A percentile compares a stretch with the other conserved stretches of the same genome.
Conservation (phyloP, 2,329 filamentous ascomycete species). For the Pestalotiopsis fici region DNA sequence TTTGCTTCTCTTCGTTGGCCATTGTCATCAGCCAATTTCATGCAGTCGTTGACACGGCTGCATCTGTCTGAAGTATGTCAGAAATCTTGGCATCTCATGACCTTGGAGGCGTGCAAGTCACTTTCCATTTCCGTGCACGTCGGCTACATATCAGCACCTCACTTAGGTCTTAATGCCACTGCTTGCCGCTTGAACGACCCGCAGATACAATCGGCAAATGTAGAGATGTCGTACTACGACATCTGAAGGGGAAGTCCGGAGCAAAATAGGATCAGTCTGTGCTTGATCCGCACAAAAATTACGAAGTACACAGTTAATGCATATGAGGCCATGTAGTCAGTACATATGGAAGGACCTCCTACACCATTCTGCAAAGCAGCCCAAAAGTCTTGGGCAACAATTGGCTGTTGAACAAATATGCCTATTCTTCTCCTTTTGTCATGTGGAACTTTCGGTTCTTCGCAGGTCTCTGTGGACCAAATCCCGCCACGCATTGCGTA, state of each 20-base stretch:
- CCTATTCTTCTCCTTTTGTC: background rate
- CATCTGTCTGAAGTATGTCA: too few relatives aligned
- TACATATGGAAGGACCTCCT: background rate
- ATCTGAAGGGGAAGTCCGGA: background rate
- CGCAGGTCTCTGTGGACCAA: background rate
- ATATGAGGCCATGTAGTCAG: background rate
- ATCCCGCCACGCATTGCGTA: background rate
- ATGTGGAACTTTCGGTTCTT: background rate
- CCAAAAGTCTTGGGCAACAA: background rate
- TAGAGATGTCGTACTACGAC: background rate
- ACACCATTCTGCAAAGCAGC: background rate
- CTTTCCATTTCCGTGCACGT: too few relatives aligned
- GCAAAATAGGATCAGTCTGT: background rate
- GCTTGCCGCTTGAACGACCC: background rate
- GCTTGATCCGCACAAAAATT: background rate
- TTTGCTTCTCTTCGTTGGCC: too few relatives aligned
- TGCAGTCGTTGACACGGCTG: too few relatives aligned
- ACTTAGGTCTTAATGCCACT: background rate
- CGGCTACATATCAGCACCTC: background rate
- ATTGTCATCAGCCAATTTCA: too few relatives aligned
- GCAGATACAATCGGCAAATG: background rate
- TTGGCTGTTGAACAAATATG: background rate
- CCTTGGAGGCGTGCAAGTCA: too few relatives aligned
- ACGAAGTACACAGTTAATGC: background rate
- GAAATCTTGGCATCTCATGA: too few relatives aligned